A percentile compares a stretch with the other conserved stretches of the same genome.
phyloP scores from a whole-genome alignment of 2,329 filamentous ascomycete species.

The Curvularia sp. region DNA sequence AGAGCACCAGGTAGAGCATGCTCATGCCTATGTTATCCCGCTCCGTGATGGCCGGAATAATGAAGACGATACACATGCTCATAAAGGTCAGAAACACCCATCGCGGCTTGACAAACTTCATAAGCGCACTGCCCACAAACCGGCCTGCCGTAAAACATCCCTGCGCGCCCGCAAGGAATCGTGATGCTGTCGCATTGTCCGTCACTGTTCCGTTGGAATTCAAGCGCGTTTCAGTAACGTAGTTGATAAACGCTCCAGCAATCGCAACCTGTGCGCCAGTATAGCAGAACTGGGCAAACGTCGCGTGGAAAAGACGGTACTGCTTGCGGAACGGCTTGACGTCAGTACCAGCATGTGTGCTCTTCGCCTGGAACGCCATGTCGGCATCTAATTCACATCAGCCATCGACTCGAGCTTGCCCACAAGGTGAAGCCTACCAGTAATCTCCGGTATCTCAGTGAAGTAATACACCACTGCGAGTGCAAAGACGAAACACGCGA shows the following conservation, averaged over 20 bases:
- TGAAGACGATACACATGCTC: conserved; percentile 62
- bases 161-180: conserved; percentile 77
- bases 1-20: conserved; percentile 75
- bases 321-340: conserved; percentile 64
- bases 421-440: conserved; percentile 36
- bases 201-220: conserved; percentile 29
- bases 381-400: conserved; percentile 49
- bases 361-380: conserved; percentile 62
- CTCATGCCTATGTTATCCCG: conserved; percentile 61
- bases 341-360: conserved; percentile 48
- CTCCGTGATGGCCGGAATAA: conserved; percentile 61
- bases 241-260: conserved; percentile 56
- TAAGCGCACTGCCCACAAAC: conserved; percentile 70
- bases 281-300: conserved; percentile 80
- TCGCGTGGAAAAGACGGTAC: conserved; percentile 77
- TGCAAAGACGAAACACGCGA: conserved; percentile 66
- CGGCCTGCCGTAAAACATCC: conserved; percentile 75
- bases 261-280: conserved; percentile 73
- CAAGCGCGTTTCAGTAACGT: conserved; percentile 57
- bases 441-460: conserved; percentile 62
- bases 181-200: conserved; percentile 63
- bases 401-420: not conserved
- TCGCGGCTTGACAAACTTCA: conserved; percentile 72
- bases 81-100: conserved; percentile 75
- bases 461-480: conserved; percentile 67